Evolutionary conservation across 257 asterid genomes (phyloP).

Genomic region (Nicotiana attenuata): DNA sequence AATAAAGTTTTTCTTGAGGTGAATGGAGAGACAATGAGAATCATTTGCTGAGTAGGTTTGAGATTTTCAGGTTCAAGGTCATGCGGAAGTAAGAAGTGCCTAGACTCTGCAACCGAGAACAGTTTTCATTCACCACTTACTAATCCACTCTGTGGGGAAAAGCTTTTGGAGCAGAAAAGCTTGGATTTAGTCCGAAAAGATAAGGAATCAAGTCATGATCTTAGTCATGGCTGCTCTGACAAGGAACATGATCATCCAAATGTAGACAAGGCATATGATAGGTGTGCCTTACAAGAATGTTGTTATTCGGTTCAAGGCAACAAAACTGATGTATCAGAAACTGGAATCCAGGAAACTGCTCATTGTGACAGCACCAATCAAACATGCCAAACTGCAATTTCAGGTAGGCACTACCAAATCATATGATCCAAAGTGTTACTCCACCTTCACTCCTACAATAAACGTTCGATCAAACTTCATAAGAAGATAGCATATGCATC

Average conservation of each 20-base stretch:
- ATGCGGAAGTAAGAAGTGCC: constrained; percentile 13
- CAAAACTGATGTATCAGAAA: background rate
- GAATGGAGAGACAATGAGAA: background rate
- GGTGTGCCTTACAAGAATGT: background rate
- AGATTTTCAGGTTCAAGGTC: constrained; percentile 7
- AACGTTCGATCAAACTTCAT: background rate
- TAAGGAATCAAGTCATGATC: constrained; percentile 10
- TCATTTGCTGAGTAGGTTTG: background rate
- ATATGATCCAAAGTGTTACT: too few relatives aligned
- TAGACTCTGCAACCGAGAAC: constrained; percentile 7
- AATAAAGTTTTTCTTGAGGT: background rate
- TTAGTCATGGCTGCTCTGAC: constrained; percentile 8
- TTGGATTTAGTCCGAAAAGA: constrained; percentile 5
- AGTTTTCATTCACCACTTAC: constrained; percentile 4
- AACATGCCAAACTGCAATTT: background rate
- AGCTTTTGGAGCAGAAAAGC: background rate
- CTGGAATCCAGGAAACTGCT: background rate
- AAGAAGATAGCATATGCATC: background rate
- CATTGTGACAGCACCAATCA: background rate
- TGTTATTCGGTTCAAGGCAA: background rate
- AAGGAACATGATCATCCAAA: background rate
- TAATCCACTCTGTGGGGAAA: background rate
- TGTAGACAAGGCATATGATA: background rate
- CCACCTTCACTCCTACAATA: background rate
- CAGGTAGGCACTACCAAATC: background rate